Base-by-base conservation (phyloP, 805 yeast species). In the Phaffomyces opuntiae region DNA sequence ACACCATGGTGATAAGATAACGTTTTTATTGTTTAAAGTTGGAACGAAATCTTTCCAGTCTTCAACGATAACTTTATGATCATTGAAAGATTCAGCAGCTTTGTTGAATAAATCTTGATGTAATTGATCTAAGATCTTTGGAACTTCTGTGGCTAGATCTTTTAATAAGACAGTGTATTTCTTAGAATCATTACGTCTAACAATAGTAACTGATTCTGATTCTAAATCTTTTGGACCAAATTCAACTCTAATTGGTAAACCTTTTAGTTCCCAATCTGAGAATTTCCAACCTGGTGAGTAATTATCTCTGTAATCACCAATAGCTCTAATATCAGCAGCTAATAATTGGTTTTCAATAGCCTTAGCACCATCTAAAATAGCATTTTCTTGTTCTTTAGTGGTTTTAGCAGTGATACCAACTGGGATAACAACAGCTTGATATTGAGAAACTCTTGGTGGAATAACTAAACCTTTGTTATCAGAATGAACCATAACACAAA, bases 251-350 rank as follows among this genome's bases (percentile, higher is more conserved):
- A 93, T 71, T 53, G 98, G 98, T 44, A 83, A 75, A 77, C 99
- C 99, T 74, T 85, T 88, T 65, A 93, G 80, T 73, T 93, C 99
- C 77, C 95, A 85, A 65, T 93, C 96, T 48, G 97, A 83, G 69
- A 91, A 93, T 71, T 93, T 93, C 98, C 97, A 93, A 53, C 99
- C 99, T 53, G 98, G 96, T 44, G 96, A 83, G 73, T 93, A 91
- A 73, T 83, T 87, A 56, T 83, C 95, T 68, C 97, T 82, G 75
- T 81, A 84, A 68, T 93, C 99, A 58, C 91, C 83, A 46, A 75
- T 70, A 26, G 78, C 88, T 67, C 96, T 81, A 49, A 93, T 72
- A 44, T 78, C 93, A 41, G 78, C 75, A 25, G 65, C 69, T 44
- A 62, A 58, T 59, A 93, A 78, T 53, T 73, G 72, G 32, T 66